A percentile compares a stretch with the other conserved stretches of the same genome.
Conservation (phyloP, 768 basidiomycete species). For the Tylopilus sp. region DNA sequence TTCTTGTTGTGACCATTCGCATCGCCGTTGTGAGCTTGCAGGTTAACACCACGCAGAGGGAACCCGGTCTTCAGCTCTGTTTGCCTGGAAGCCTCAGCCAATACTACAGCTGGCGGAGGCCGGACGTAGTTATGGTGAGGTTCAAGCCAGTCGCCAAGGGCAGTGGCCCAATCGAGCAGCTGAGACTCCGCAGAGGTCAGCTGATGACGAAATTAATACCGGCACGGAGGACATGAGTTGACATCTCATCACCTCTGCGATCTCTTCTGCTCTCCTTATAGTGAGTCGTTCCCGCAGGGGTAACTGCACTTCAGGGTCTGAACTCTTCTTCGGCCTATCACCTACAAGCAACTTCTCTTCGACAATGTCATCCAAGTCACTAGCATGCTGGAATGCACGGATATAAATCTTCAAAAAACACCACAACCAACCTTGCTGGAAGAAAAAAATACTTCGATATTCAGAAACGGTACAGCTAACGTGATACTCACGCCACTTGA, state of each 20-base stretch:
- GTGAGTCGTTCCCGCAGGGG: slow-evolving; percentile 59
- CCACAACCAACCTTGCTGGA: slow-evolving; percentile 67
- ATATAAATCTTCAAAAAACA: slow-evolving; percentile 77
- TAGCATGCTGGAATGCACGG: slow-evolving; percentile 70
- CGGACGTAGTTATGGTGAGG: slow-evolving; percentile 73
- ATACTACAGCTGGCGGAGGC: slow-evolving; percentile 63
- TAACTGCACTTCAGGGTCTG: slow-evolving; percentile 44
- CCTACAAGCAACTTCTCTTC: slow-evolving; percentile 81
- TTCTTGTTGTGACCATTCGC: slow-evolving; percentile 52
- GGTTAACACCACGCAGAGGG: slow-evolving; percentile 61
- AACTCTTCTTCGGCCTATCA: slow-evolving; percentile 68
- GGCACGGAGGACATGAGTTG: background rate
- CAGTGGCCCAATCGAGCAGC: slow-evolving; percentile 56
- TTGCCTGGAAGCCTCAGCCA: slow-evolving; percentile 73
- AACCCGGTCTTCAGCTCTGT: slow-evolving; percentile 68
- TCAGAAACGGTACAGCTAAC: background rate
- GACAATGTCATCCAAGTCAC: slow-evolving; percentile 75
- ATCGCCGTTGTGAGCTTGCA: slow-evolving; percentile 32
- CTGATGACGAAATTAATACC: slow-evolving; percentile 34
- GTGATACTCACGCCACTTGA: slow-evolving; percentile 53
- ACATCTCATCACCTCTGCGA: slow-evolving; percentile 44
- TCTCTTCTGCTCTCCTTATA: slow-evolving; percentile 46
- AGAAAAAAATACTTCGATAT: background rate
- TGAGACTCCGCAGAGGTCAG: slow-evolving; percentile 61
- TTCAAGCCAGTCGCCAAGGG: slow-evolving; percentile 71